Percentiles rank a stretch among this genome's conserved stretches.
Evolutionary conservation across 495 filamentous ascomycete genomes (phyloP).

Genomic region (Cercophora newfieldiana): DNA sequence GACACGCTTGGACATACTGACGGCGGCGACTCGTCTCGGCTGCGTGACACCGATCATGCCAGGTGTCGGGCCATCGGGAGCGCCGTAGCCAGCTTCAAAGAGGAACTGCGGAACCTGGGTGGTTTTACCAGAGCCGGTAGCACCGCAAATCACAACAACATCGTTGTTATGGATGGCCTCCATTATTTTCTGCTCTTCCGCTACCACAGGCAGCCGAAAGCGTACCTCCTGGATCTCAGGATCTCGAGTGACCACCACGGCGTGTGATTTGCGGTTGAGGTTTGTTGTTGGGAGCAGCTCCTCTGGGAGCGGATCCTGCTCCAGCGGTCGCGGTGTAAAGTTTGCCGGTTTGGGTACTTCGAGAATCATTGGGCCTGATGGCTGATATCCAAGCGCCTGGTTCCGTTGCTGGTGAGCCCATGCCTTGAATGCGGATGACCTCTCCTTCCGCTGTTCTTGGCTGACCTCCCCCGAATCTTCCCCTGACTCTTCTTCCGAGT

Average conservation of each 20-base stretch:
- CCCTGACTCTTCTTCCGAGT: slow-evolving; percentile 29
- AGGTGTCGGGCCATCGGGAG: slow-evolving; percentile 70
- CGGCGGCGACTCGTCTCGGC: slow-evolving; percentile 86
- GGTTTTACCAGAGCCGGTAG: slow-evolving; percentile 95
- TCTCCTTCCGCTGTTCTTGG: slow-evolving; percentile 32
- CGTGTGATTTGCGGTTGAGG: slow-evolving; percentile 69
- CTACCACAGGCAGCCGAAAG: slow-evolving; percentile 82
- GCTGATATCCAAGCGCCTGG: slow-evolving; percentile 59
- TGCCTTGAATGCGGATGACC: slow-evolving; percentile 79
- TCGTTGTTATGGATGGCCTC: slow-evolving; percentile 91
- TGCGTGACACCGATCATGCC: slow-evolving; percentile 96
- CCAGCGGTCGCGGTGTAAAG: slow-evolving; percentile 60
- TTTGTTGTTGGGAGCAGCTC: slow-evolving; percentile 68
- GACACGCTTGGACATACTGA: slow-evolving; percentile 94
- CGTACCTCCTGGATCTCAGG: slow-evolving; percentile 75
- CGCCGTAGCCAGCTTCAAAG: slow-evolving; percentile 90
- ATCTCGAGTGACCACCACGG: slow-evolving; percentile 68
- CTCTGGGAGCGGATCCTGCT: slow-evolving; percentile 74
- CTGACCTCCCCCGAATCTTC: slow-evolving; percentile 35
- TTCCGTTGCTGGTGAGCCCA: slow-evolving; percentile 90
- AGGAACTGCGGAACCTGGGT: slow-evolving; percentile 96
- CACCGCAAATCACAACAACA: slow-evolving; percentile 87
- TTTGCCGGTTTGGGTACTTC: slow-evolving; percentile 49
- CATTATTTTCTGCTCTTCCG: slow-evolving; percentile 97
- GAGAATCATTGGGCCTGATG: slow-evolving; percentile 32